phyloP scores from a whole-genome alignment of 2,329 filamentous ascomycete species.

The Capronia americana region DNA sequence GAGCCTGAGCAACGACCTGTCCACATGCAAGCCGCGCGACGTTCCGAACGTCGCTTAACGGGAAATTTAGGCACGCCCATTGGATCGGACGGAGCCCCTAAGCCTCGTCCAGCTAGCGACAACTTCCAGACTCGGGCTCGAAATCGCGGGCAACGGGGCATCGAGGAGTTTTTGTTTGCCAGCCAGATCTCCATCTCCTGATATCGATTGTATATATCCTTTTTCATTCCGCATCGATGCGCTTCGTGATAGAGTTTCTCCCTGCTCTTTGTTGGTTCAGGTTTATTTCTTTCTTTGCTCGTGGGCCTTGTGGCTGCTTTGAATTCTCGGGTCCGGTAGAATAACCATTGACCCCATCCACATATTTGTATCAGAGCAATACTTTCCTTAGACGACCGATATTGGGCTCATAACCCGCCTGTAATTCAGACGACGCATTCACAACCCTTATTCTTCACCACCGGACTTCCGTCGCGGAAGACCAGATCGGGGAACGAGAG shows the following conservation, averaged over 20 bases:
- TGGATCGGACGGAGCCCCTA: background rate
- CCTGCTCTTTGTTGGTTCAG: conserved; percentile 22
- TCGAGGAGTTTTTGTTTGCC: background rate
- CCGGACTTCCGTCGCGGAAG: background rate
- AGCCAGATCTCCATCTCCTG: background rate
- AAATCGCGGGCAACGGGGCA: conserved; percentile 2
- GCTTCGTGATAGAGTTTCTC: conserved; percentile 15
- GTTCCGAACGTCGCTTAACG: conserved; percentile 3
- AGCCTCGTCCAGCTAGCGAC: background rate
- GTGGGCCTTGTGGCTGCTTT: conserved; percentile 19
- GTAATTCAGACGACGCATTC: background rate
- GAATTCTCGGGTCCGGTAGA: conserved; percentile 17
- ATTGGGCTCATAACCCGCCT: background rate
- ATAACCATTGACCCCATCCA: background rate
- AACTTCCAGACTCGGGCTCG: background rate
- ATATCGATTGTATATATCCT: conserved; percentile 6
- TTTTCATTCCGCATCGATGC: conserved; percentile 8
- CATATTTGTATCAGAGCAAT: background rate
- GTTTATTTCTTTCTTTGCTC: conserved; percentile 18
- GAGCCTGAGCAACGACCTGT: background rate
- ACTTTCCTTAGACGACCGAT: background rate
- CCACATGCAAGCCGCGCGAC: background rate
- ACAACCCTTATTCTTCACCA: background rate
- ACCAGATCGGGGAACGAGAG: conserved; percentile 1
- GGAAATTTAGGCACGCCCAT: background rate